A percentile compares a stretch with the other conserved stretches of the same genome.
phyloP scores from a whole-genome alignment of 139 green algal species.

The Volvox reticuliferus region DNA sequence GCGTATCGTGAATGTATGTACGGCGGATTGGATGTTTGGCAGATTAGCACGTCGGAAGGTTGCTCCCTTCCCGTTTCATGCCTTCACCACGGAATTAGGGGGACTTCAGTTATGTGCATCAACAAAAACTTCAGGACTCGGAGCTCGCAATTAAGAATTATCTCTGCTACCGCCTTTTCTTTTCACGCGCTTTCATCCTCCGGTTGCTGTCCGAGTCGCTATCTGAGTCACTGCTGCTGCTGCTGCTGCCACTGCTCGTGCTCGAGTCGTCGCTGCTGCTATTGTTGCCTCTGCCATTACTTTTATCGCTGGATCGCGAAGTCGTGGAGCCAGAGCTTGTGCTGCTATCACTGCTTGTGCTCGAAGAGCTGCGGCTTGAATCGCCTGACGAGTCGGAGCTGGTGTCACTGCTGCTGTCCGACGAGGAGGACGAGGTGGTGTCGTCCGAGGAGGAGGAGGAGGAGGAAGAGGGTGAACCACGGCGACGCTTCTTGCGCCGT shows the following conservation, averaged over 20 bases:
- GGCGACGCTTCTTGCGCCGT: slow-evolving; percentile 28
- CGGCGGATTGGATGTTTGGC: too few species aligned
- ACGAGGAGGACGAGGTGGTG: slow-evolving; percentile 14
- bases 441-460: slow-evolving; percentile 38
- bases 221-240: slow-evolving; percentile 11
- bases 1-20: too few species aligned
- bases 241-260: neutral
- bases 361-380: slow-evolving; percentile 11
- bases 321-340: too few species aligned
- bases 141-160: too few species aligned
- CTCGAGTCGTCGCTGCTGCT: neutral
- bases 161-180: neutral
- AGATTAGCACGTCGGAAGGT: too few species aligned
- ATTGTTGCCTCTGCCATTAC: neutral
- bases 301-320: slow-evolving; percentile 30
- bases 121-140: too few species aligned
- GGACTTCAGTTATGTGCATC: too few species aligned
- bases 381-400: slow-evolving; percentile 26
- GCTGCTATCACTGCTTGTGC: slow-evolving; percentile 17
- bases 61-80: too few species aligned
- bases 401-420: slow-evolving; percentile 32
- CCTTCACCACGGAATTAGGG: too few species aligned
- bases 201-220: neutral
- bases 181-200: neutral
- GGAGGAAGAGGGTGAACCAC: slow-evolving; percentile 12